A percentile compares a stretch with the other conserved stretches of the same genome.
Evolutionary conservation across 2,329 filamentous ascomycete genomes (phyloP).

Genomic region (Tympanopsis confertula): DNA sequence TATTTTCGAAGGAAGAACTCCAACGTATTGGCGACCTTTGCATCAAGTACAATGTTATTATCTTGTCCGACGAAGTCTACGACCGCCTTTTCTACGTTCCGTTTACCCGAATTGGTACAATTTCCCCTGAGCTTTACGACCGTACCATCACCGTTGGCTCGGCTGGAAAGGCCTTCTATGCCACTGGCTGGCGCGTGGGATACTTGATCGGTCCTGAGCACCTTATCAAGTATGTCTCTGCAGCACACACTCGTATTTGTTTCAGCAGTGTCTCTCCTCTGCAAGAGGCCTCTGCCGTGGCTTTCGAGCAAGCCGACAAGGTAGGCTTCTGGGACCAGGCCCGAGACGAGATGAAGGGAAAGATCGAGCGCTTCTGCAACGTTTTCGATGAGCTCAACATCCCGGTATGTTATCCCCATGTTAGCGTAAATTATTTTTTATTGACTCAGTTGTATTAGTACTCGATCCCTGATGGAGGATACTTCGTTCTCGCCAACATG

Average conservation of each 20-base stretch:
- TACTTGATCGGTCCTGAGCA: constrained; percentile 39
- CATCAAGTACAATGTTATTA: constrained; percentile 86
- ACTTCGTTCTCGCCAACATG: constrained; percentile 95
- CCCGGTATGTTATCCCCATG: constrained; percentile 28
- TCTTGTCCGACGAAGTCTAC: constrained; percentile 86
- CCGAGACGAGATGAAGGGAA: constrained; percentile 76
- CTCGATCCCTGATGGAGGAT: constrained; percentile 88
- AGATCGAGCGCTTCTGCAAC: constrained; percentile 77
- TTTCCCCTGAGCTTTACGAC: constrained; percentile 79
- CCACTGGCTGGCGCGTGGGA: constrained; percentile 38
- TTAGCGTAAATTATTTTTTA: no score
- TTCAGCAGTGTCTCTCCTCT: constrained; percentile 36
- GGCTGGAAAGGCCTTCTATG: constrained; percentile 40
- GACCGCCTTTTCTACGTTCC: constrained; percentile 91
- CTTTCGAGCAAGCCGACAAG: constrained; percentile 41
- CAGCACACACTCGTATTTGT: constrained; percentile 39
- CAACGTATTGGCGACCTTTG: constrained; percentile 76
- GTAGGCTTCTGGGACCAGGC: constrained; percentile 80
- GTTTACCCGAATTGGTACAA: constrained; percentile 81
- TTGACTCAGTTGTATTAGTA: no score
- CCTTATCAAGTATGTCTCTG: constrained; percentile 37
- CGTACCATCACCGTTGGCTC: constrained; percentile 44
- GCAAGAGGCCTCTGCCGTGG: constrained; percentile 14
- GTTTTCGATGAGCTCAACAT: constrained; percentile 68
- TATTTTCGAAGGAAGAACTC: constrained; percentile 76